Base-by-base conservation (phyloP, 176 grass and related monocot genomes). In the Bromus sterilis region DNA sequence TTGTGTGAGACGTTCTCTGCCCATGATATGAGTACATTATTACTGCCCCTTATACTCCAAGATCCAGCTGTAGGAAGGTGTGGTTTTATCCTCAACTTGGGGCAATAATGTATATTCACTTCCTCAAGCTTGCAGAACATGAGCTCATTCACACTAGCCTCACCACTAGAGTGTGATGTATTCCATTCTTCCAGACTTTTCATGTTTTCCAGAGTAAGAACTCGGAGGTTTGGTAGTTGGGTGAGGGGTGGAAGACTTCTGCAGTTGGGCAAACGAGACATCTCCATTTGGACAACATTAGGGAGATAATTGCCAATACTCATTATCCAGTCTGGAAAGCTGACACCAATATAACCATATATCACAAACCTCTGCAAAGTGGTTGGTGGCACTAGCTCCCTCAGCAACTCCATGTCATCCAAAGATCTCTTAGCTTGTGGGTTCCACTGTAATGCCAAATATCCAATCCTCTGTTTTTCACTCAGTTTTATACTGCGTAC, bases 11-110 rank as follows among this genome's bases (percentile, higher is more conserved):
- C 1, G 20, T 40, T 59, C 33, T 68, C 63, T 7, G n/a, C 32
- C 66, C 79, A 82, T 16, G 79, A 82, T 43, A 28, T 32, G 30
- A 82, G 21, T 6, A 82, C 55, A 11, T 61, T 40, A 33, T 61
- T 20, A 40, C 67, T 73, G 0, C 16, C 11, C 16, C 0, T 1
- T 31, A 82, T 60, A 13, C 4, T 7, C 80, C 67, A 73, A 9
- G 23, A 1, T 6, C 10, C 8, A 9, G 4, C 59, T 76, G 11
- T 66, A 66, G 71, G 71, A 8, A 59, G 71, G 20, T 20, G 8
- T 20, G 59, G 59, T 1, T 4, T 66, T 18, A 83, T 5, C 10
- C 16, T 66, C 58, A 83, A 42, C 6, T 41, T 83, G 7, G 23
- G 71, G 43, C 81, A 83, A 5, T 7, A 0, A 64, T 0, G 0